Evolutionary conservation across 2,329 filamentous ascomycete genomes (phyloP), one percentile per base, ranked within the genome.

Genomic region (Aspergillus brasiliensis): DNA sequence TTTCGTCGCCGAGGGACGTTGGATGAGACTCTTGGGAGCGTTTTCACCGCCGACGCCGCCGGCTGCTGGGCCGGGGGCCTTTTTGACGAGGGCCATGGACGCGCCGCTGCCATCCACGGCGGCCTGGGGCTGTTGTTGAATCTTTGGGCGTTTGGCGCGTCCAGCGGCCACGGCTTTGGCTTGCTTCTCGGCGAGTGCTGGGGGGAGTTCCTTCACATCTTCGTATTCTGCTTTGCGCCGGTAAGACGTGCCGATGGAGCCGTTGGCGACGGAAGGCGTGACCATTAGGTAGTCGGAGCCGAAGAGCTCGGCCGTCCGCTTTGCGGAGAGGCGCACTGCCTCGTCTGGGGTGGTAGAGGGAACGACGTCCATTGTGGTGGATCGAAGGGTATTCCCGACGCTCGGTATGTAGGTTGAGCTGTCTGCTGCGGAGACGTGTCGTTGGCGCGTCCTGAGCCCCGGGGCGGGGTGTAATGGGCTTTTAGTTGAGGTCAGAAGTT

Each of bases 161-260:
- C 85, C 83, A 8, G 83, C 83, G 11, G 83, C 84, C n/a, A 86
- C 78, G 38, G 85, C 83, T 68, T 82, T 85, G 13, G 90, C 88
- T 75, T 93, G 89, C 73, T 93, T 95, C 21, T 91, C 88, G 37
- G 91, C 91, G 19, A 97, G 83, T 1, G 86, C 86, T 21, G 89
- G 86, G 5, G 93, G 93, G 3, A 97, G 83, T 63, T 90, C 88
- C 72, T 87, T 86, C 21, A 95, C 88, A 70, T 88, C 82, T 67
- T 88, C 85, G 76, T 97, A 97, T 79, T 97, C 92, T 58, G 71
- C 72, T 72, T 78, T 79, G 60, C 78, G 69, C 64, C 78, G 73
- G 68, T 80, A 81, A 42, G 78, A 80, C 23, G 77, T 68, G 31
- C 76, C 75, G 61, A 81, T 79, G 31, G 77, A 77, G 25, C 75